phyloP scores from a whole-genome alignment of 2,329 filamentous ascomycete genomes.

The Fusarium zealandicum region DNA sequence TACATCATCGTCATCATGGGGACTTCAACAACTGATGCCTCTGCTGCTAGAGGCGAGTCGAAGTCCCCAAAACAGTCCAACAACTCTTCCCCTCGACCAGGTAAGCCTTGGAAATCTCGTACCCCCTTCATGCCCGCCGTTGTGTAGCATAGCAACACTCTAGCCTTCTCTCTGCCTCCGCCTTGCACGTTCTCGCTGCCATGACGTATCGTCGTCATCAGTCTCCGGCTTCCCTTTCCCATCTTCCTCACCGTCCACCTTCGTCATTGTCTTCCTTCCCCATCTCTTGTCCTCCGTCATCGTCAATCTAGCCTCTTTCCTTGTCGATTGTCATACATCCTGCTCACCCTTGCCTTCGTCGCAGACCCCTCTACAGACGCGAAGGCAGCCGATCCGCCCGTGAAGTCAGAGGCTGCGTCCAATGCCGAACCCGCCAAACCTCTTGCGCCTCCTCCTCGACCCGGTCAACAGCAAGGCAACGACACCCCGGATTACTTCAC shows the following conservation, averaged over 20 bases:
- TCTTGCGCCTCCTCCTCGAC: slow-evolving; percentile 74
- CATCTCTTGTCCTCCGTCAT: slow-evolving; percentile 24
- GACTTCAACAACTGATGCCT: slow-evolving; percentile 52
- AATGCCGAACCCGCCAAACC: slow-evolving; percentile 69
- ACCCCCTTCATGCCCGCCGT: slow-evolving; percentile 15
- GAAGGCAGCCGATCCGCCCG: slow-evolving; percentile 53
- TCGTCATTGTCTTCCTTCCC: slow-evolving; percentile 32
- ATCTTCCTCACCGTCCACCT: slow-evolving; percentile 15
- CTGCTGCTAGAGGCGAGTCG: slow-evolving; percentile 52
- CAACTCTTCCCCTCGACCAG: slow-evolving; percentile 53
- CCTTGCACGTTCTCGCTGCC: slow-evolving; percentile 12
- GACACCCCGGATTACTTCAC: slow-evolving; percentile 76
- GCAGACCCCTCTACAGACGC: slow-evolving; percentile 54
- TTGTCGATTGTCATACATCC: slow-evolving; percentile 21
- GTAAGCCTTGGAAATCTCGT: slow-evolving; percentile 45
- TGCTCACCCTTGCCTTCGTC: slow-evolving; percentile 34
- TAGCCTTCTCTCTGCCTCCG: slow-evolving; percentile 6
- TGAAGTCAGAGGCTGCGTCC: slow-evolving; percentile 58
- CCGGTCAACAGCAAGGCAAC: slow-evolving; percentile 57
- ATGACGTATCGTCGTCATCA: slow-evolving; percentile 40
- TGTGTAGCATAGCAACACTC: slow-evolving; percentile 3
- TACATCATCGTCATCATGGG: slow-evolving; percentile 60
- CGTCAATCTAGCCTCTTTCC: slow-evolving; percentile 17
- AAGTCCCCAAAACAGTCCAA: slow-evolving; percentile 58
- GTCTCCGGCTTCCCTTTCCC: slow-evolving; percentile 24